Conservation (phyloP, 2,329 filamentous ascomycete species). For the Diplodia seriata region DNA sequence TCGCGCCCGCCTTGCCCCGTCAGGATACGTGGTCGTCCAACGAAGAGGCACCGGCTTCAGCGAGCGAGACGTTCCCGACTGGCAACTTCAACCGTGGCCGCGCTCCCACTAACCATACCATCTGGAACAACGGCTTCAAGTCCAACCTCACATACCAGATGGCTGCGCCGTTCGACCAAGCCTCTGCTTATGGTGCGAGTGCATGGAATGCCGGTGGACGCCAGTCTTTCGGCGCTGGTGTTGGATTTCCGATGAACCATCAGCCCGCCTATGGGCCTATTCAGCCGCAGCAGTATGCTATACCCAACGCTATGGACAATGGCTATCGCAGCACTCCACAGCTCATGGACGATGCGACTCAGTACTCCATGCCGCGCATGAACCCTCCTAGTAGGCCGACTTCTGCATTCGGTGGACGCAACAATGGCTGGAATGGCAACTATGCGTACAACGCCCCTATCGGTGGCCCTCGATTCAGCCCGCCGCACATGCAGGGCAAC, state of each 20-base stretch:
- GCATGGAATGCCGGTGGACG: conserved; percentile 17
- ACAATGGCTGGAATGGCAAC: conserved; percentile 41
- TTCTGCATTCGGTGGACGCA: conserved; percentile 45
- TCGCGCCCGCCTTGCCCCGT: conserved; percentile 51
- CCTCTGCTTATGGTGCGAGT: conserved; percentile 1
- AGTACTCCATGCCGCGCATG: conserved; percentile 46
- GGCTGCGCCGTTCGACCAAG: neutral
- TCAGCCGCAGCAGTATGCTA: conserved; percentile 24
- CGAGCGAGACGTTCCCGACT: conserved; percentile 61
- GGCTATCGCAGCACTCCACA: conserved; percentile 42
- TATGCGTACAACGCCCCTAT: conserved; percentile 27
- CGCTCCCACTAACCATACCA: conserved; percentile 57
- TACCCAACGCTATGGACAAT: conserved; percentile 22
- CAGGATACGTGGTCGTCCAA: conserved; percentile 58
- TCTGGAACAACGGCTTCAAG: conserved; percentile 56
- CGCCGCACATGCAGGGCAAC: conserved; percentile 26
- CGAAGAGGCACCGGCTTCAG: conserved; percentile 65
- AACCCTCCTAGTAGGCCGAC: conserved; percentile 47
- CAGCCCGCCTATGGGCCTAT: conserved; percentile 7
- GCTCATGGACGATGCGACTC: conserved; percentile 47
- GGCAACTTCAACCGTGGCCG: conserved; percentile 55
- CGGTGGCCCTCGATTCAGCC: conserved; percentile 22
- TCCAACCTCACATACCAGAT: conserved; percentile 24
- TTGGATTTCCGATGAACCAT: conserved; percentile 4
- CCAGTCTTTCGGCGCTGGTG: conserved; percentile 18